These are phyloP conservation scores for Zygosaccharomyces sapae DNA, from an alignment of 1,139 yeast genomes.

Conservation along the genomic window DNA sequence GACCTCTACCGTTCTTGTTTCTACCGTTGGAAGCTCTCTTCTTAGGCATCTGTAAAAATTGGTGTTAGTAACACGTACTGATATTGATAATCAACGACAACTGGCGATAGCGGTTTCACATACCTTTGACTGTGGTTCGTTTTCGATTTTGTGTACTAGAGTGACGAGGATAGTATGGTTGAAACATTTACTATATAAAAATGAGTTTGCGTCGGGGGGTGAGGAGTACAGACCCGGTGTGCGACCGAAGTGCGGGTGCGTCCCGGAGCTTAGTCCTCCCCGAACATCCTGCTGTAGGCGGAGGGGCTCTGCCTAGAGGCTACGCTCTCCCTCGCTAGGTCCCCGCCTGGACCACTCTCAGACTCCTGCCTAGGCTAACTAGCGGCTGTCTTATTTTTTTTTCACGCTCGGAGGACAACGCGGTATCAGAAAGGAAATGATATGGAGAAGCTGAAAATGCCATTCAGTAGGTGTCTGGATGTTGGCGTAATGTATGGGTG, in stretches of 20 bases:
- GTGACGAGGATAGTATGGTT: background rate
- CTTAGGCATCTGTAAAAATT: slow-evolving; percentile 77
- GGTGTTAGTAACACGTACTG: slow-evolving; percentile 3
- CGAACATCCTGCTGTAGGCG: background rate
- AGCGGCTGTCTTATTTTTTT: background rate
- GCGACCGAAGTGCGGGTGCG: background rate
- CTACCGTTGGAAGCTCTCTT: slow-evolving; percentile 99
- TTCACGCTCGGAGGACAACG: background rate
- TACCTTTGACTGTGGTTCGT: slow-evolving; percentile 7
- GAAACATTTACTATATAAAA: slow-evolving; percentile 4
- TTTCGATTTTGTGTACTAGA: background rate
- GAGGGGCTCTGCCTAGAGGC: background rate
- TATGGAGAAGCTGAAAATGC: slow-evolving; percentile 1
- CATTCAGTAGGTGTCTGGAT: background rate
- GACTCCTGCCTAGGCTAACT: background rate
- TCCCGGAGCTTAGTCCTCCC: background rate
- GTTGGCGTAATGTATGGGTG: background rate
- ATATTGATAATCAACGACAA: background rate
- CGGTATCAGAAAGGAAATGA: background rate
- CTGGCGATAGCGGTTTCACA: background rate
- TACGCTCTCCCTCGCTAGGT: background rate
- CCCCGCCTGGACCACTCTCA: background rate
- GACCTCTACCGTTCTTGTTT: slow-evolving; percentile 99
- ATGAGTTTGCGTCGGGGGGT: slow-evolving; percentile 1
- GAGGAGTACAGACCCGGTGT: background rate